These are phyloP conservation scores for Phaseolus coccineus DNA, from an alignment of 331 rosid species.

Conservation along the genomic window DNA sequence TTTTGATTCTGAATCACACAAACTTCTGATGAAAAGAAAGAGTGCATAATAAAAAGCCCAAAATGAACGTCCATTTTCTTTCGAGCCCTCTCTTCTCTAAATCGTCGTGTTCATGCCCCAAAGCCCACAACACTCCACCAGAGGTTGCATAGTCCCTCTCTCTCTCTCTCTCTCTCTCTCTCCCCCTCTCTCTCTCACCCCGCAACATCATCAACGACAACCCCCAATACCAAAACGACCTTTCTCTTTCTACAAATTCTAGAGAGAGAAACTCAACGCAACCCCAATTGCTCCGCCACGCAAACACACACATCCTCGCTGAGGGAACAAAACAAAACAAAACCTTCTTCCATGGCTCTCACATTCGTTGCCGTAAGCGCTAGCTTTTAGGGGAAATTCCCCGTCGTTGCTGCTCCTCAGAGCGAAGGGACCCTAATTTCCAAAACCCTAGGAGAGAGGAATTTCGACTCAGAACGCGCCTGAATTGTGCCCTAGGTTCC, in stretches of 20 bases:
- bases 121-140: constrained; percentile 87
- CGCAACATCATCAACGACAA: not conserved
- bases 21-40: not conserved
- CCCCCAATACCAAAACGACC: constrained; percentile 5
- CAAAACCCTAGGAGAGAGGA: constrained; percentile 92
- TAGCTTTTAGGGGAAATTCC: constrained; percentile 65
- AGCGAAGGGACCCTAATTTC: constrained; percentile 31
- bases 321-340: constrained; percentile 14
- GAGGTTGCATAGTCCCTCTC: constrained; percentile 86
- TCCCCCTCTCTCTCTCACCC: constrained; percentile 42
- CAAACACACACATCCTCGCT: constrained; percentile 20
- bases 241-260: constrained; percentile 42
- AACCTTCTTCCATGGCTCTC: constrained; percentile 58
- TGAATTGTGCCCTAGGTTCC: constrained; percentile 63
- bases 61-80: constrained; percentile 62
- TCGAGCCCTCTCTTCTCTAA: constrained; percentile 72
- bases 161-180: too few relatives aligned
- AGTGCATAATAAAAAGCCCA: constrained; percentile 70
- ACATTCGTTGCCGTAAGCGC: constrained; percentile 57
- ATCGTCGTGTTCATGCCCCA: constrained; percentile 77
- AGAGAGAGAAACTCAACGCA: constrained; percentile 38
- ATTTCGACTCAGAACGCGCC: constrained; percentile 45
- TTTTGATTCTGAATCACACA: not conserved
- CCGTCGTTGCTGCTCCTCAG: constrained; percentile 10
- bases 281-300: constrained; percentile 44